Evolutionary conservation across 148 eudicot genomes (phyloP), one percentile per base, ranked within the genome.

Genomic region (Polygonum maritimum): DNA sequence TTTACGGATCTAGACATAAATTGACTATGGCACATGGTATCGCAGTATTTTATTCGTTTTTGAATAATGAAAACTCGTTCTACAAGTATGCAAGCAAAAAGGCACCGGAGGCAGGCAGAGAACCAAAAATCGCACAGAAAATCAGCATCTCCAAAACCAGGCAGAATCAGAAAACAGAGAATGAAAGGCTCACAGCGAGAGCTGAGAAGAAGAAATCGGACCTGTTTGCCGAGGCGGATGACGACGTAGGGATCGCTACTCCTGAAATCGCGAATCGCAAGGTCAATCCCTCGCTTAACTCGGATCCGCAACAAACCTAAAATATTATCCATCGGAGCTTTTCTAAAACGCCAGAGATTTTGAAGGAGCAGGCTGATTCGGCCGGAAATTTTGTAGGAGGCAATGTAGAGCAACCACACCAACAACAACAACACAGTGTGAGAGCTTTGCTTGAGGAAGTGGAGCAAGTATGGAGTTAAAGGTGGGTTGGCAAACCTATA

Each of bases 181-280:
- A 51, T 2, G n/a, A 14, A 14, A 49, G 13, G 15, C 0, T 15
- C 0, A 51, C 57, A 16, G 45, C 26, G 22, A 51, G 62, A 51
- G 36, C 13, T 19, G 7, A 62, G 39, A 31, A 3, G 71, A 65
- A 65, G 19, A 67, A 38, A 67, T 67, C 0, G 9, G 8, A 72
- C 77, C 77, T 54, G 77, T 57, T 63, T 65, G 78, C 57, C 78
- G 19, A 65, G 45, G 39, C 78, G 78, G 72, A 76, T 65, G 35
- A 76, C 18, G 5, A 76, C 78, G 10, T 76, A 76, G 12, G 78
- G 78, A 15, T 76, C 78, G 16, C 78, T 76, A 49, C 40, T 76
- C 21, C 14, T 76, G 78, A 48, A 72, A 38, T 76, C 78, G 10
- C 78, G 71, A 69, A 76, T 45, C 10, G 78, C 78, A 26, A 76